phyloP scores from a whole-genome alignment of 495 filamentous ascomycete genomes.

The Cairneyella variabilis region DNA sequence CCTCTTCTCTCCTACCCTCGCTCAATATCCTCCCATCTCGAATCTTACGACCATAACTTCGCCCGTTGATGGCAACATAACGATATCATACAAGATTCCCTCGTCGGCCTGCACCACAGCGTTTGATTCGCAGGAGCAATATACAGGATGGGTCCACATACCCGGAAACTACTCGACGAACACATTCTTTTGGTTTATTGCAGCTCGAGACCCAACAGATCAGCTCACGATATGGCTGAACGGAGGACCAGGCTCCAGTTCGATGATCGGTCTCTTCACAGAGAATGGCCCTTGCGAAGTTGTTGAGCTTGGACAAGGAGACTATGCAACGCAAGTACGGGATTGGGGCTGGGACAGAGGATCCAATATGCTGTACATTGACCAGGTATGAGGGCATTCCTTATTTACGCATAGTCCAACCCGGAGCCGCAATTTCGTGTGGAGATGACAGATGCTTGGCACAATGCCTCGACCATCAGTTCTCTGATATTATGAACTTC shows the following conservation, averaged over 20 bases:
- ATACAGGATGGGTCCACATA: conserved; percentile 46
- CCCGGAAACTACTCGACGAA: conserved; percentile 59
- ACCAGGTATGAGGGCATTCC: conserved; percentile 40
- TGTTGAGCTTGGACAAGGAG: conserved; percentile 48
- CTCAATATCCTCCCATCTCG: conserved; percentile 27
- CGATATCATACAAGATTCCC: conserved; percentile 55
- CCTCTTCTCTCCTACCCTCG: conserved; percentile 13
- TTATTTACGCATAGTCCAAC: neutral
- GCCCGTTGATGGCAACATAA: conserved; percentile 54
- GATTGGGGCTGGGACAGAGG: conserved; percentile 68
- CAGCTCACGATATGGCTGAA: conserved; percentile 68
- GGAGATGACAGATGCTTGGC: too few species aligned
- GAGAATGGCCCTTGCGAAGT: conserved; percentile 49
- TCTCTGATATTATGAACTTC: too few species aligned
- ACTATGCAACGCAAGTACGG: conserved; percentile 32
- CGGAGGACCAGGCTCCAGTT: conserved; percentile 61
- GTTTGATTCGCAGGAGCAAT: conserved; percentile 53
- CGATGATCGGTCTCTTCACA: conserved; percentile 64
- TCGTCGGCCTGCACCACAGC: conserved; percentile 48
- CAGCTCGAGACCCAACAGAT: conserved; percentile 55
- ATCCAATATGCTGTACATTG: conserved; percentile 73
- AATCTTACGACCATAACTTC: conserved; percentile 51
- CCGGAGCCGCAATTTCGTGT: too few species aligned
- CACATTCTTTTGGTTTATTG: conserved; percentile 79
- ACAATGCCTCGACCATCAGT: too few species aligned